Base-by-base conservation (phyloP, 805 yeast species). In the Soucietia sequanensis region DNA sequence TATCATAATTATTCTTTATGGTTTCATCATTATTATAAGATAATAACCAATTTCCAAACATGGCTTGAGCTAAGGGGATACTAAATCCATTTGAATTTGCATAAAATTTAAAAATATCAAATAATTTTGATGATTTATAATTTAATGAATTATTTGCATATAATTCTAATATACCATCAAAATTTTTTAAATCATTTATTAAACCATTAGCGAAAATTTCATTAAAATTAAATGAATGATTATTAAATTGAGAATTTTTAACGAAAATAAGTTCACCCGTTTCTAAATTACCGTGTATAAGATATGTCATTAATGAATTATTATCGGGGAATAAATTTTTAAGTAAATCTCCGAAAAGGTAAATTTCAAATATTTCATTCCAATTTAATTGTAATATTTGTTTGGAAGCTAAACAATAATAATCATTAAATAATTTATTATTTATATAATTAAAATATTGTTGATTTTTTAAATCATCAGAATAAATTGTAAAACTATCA, bases 1-100 rank as follows among this genome's bases (percentile, higher is more conserved):
- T 52, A 16, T 49, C 38, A 38, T 48, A 52, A 33, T 48, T 49
- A 34, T 42, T 43, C 18, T 34, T 42, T 14, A 44, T 33, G 2
- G 41, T 37, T 2, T 26, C 16, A 24, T 43, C 52, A 14, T 42
- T 34, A 35, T 47, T 46, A 40, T 31, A 52, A 10, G 53, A 34
- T 17, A 52, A 39, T 9, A 52, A 46, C 54, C 53, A 52, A 21
- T 44, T 48, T 13, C 56, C 58, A 31, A 52, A 52, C 55, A 52
- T 51, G 12, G 56, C 39, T n/a, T 47, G 43, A 10, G 58, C 56
- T 13, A 52, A 35, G 12, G 58, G 56, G 12, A 52, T 35, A 22
- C 46, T 43, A 13, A 49, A 34, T 2, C 52, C 43, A 7, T 33
- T n/a, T 18, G 31, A 35, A 24, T 41, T 35, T 12, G 53, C 50